phyloP scores from a whole-genome alignment of 2,329 filamentous ascomycete species.

The Blastomyces emzantsi region DNA sequence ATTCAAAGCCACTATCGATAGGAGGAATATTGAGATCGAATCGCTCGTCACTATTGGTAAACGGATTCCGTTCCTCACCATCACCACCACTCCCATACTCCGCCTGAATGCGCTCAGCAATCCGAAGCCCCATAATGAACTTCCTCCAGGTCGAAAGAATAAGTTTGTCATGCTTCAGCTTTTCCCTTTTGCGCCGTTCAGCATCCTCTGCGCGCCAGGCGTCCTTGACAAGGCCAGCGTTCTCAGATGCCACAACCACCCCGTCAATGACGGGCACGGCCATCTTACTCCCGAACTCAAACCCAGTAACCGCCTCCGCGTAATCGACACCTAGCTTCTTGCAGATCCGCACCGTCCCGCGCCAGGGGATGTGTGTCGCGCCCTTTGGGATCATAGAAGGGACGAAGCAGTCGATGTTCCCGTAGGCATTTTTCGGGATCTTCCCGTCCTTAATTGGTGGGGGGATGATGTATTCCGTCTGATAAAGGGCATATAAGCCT shows the following conservation, averaged over 20 bases:
- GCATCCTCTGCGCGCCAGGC: constrained; percentile 70
- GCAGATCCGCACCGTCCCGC: constrained; percentile 69
- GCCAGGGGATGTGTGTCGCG: constrained; percentile 72
- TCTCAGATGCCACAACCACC: constrained; percentile 76
- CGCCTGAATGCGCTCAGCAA: constrained; percentile 63
- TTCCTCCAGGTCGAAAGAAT: constrained; percentile 74
- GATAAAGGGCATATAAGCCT: constrained; percentile 70
- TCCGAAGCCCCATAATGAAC: constrained; percentile 75
- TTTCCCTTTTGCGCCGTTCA: constrained; percentile 67
- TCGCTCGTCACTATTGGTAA: constrained; percentile 18
- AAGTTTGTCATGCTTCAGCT: constrained; percentile 68
- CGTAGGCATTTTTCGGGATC: constrained; percentile 90
- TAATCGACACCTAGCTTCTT: constrained; percentile 77
- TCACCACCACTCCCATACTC: constrained; percentile 54
- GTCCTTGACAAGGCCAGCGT: constrained; percentile 64
- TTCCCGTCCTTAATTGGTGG: constrained; percentile 72
- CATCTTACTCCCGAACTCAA: constrained; percentile 92
- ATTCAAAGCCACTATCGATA: constrained; percentile 4
- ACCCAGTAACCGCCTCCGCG: constrained; percentile 89
- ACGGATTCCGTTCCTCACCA: constrained; percentile 29
- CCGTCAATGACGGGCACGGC: constrained; percentile 87
- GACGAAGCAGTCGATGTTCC: constrained; percentile 93
- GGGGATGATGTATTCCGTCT: constrained; percentile 95
- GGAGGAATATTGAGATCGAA: constrained; percentile 4
- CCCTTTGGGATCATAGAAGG: constrained; percentile 85